Base-by-base conservation (phyloP, 345 rosid species). In the Pistacia atlantica region DNA sequence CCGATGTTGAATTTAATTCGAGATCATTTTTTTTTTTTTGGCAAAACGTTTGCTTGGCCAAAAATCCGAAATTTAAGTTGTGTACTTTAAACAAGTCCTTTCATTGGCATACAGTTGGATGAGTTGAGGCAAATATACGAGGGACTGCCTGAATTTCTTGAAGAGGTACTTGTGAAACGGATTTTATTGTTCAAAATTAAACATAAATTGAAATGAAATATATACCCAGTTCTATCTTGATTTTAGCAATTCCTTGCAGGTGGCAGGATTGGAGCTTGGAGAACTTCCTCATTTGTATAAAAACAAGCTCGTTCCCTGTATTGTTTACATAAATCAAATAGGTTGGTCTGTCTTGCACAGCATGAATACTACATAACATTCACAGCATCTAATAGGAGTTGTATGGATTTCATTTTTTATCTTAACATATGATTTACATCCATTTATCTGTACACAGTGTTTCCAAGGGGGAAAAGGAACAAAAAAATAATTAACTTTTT, bases 81-180 rank as follows among this genome's bases (percentile, higher is more conserved):
- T 51, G 7, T 17, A 22, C 22, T 38, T 28, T 35, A 75, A 65
- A 42, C 46, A 28, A 62, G 55, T 62, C 28, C 54, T 77, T 80
- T 31, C 77, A 28, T 48, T 71, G 73, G 45, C 70, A 12, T 74
- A 49, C 79, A 95, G 99, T 84, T 95, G 84, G 99, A 95, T 77
- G 99, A 95, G 83, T 87, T 95, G 78, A 88, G 99, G 86, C 94
- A 92, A 85, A 90, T 95, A 78, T 93, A 92, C 4, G 99, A 95
- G 82, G 98, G 88, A 84, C 77, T 95, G 87, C 99, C 99, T 45
- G 92, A 93, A 46, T 90, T 93, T 77, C 88, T 95, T 79, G 90
- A 92, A 79, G 83, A 95, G 98, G 99, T 95, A 64, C 76, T 51
- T 80, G 65, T 71, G 79, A 45, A 67, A 54, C 22, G 69, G 66